phyloP scores from a whole-genome alignment of 805 yeast species.

The Candida yuanshanica region DNA sequence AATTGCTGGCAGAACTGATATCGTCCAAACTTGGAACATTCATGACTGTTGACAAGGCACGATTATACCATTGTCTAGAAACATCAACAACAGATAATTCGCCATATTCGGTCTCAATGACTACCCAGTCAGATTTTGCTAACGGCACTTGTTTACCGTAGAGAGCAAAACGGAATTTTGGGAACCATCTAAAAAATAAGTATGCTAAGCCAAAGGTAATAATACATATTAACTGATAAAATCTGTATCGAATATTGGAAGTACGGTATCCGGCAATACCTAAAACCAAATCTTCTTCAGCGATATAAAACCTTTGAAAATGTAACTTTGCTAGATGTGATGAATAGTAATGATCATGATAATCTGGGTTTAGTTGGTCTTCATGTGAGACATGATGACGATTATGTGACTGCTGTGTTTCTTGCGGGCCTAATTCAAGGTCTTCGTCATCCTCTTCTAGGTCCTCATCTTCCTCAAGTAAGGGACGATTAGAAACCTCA shows the following conservation, averaged over 20 bases:
- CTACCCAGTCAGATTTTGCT: slow-evolving; percentile 88
- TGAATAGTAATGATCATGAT: slow-evolving; percentile 41
- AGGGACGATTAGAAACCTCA: slow-evolving; percentile 27
- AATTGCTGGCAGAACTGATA: slow-evolving; percentile 15
- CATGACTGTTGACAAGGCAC: slow-evolving; percentile 66
- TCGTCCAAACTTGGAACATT: slow-evolving; percentile 26
- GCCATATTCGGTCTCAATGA: slow-evolving; percentile 90
- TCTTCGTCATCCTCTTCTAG: slow-evolving; percentile 30
- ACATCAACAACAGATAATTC: slow-evolving; percentile 63
- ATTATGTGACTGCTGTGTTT: slow-evolving; percentile 11
- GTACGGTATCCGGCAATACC: slow-evolving; percentile 88
- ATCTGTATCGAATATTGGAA: slow-evolving; percentile 36
- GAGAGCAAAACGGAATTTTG: slow-evolving; percentile 61
- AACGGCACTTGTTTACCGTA: slow-evolving; percentile 63
- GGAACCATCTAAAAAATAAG: slow-evolving; percentile 79
- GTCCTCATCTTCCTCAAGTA: slow-evolving; percentile 22
- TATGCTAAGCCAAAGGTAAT: slow-evolving; percentile 68
- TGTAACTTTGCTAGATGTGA: slow-evolving; percentile 37
- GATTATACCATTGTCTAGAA: slow-evolving; percentile 55
- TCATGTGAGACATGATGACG: slow-evolving; percentile 15
- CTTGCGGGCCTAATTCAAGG: slow-evolving; percentile 23
- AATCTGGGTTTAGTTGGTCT: slow-evolving; percentile 24
- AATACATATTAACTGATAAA: slow-evolving; percentile 51
- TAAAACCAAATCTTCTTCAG: slow-evolving; percentile 91
- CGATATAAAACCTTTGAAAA: slow-evolving; percentile 81